A percentile compares a stretch with the other conserved stretches of the same genome.
These are phyloP conservation scores for Hypholoma sublateritium DNA, from an alignment of 768 basidiomycete species.

Conservation along the genomic window DNA sequence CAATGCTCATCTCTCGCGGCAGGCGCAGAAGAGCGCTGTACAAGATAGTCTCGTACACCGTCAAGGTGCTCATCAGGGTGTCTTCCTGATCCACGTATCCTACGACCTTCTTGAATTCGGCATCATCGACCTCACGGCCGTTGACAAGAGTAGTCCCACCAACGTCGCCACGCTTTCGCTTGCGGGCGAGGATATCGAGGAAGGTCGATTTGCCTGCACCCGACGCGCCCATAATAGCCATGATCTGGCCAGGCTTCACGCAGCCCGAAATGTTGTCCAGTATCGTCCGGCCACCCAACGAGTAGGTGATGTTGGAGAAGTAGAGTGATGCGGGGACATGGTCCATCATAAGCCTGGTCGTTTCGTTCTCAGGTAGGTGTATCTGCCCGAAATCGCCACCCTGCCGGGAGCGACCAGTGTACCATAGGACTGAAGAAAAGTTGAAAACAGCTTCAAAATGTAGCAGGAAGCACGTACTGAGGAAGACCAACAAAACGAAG, in stretches of 20 bases:
- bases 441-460: neutral
- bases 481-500: conserved; percentile 68
- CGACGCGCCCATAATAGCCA: conserved; percentile 97
- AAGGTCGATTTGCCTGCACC: conserved; percentile 97
- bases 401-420: conserved; percentile 72
- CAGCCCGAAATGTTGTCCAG: conserved; percentile 81
- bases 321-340: conserved; percentile 95
- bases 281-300: conserved; percentile 62
- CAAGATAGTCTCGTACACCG: conserved; percentile 96
- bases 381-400: conserved; percentile 71
- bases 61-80: conserved; percentile 94
- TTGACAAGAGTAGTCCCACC: conserved; percentile 81
- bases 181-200: conserved; percentile 92
- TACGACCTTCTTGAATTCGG: conserved; percentile 80
- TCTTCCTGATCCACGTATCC: conserved; percentile 99
- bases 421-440: conserved; percentile 70
- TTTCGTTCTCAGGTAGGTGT: conserved; percentile 78
- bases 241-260: conserved; percentile 85
- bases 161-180: conserved; percentile 79
- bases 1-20: conserved; percentile 92
- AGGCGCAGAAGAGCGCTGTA: conserved; percentile 90
- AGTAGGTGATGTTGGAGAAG: conserved; percentile 83
- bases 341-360: conserved; percentile 85
- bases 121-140: conserved; percentile 71
- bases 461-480: conserved; percentile 37